phyloP scores from a whole-genome alignment of 805 yeast species.

The Starmera dryadoides region DNA sequence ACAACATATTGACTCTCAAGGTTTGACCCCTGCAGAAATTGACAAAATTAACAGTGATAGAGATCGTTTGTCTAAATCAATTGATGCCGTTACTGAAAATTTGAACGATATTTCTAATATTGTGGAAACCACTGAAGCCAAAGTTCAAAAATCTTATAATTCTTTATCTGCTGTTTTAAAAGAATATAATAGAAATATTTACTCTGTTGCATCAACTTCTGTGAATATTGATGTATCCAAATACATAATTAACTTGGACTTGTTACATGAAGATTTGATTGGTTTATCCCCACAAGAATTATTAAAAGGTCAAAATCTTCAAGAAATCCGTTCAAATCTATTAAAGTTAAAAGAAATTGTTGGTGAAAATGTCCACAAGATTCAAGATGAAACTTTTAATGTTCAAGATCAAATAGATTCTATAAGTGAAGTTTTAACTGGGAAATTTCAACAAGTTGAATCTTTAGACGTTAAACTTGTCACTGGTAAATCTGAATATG shows the following conservation, averaged over 20 bases:
- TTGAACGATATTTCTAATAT: constrained; percentile 39
- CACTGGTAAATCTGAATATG: constrained; percentile 44
- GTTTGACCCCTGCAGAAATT: constrained; percentile 55
- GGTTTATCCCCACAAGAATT: constrained; percentile 39
- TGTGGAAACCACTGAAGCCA: constrained; percentile 41
- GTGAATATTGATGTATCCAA: constrained; percentile 18
- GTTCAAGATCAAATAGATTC: constrained; percentile 54
- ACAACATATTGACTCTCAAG: constrained; percentile 40
- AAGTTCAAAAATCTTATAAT: constrained; percentile 41
- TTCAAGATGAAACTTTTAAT: constrained; percentile 51
- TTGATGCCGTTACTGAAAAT: constrained; percentile 39
- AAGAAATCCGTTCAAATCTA: constrained; percentile 29
- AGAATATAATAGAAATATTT: constrained; percentile 49
- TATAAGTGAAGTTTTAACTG: constrained; percentile 45
- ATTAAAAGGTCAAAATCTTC: constrained; percentile 30
- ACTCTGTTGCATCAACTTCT: constrained; percentile 35
- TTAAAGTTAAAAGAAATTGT: constrained; percentile 39
- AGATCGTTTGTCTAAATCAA: constrained; percentile 45
- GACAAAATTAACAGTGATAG: constrained; percentile 58
- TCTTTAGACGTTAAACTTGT: constrained; percentile 49
- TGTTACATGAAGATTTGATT: constrained; percentile 33
- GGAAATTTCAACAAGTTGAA: constrained; percentile 50
- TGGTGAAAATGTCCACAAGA: constrained; percentile 34
- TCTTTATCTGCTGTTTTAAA: constrained; percentile 44
- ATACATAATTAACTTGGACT: constrained; percentile 34